phyloP scores from a whole-genome alignment of 805 yeast genomes.

The Blastobotrys muscicola region DNA sequence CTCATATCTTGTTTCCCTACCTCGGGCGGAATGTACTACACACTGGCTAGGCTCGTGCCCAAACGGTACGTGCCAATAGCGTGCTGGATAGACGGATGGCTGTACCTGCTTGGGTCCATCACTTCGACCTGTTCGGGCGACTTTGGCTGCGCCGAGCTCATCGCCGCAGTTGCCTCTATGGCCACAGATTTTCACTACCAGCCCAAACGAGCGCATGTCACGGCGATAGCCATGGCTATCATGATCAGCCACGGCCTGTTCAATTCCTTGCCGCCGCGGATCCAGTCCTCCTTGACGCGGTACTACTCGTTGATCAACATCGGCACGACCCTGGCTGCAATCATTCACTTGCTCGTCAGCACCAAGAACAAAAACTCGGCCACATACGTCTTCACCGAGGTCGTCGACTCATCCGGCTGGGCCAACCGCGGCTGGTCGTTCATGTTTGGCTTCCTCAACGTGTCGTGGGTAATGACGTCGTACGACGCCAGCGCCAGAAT shows the following conservation, averaged over 20 bases:
- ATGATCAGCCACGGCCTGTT: constrained; percentile 39
- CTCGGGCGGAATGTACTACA: constrained; percentile 18
- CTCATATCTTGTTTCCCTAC: constrained; percentile 31
- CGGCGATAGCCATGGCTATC: constrained; percentile 28
- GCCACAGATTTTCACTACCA: constrained; percentile 2
- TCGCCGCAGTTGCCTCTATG: constrained; percentile 4
- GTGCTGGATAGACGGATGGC: constrained; percentile 28
- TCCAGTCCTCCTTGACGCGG: constrained; percentile 42
- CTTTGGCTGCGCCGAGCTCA: constrained; percentile 8
- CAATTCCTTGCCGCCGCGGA: constrained; percentile 44
- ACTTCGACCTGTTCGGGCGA: constrained; percentile 26
- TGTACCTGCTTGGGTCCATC: constrained; percentile 45
- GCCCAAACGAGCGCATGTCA: constrained; percentile 1
- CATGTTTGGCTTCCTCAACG: constrained; percentile 26
- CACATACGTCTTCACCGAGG: constrained; percentile 38
- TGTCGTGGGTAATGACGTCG: constrained; percentile 8
- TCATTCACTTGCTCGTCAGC: constrained; percentile 45
- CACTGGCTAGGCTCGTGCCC: constrained; percentile 20
- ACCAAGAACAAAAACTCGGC: constrained; percentile 40
- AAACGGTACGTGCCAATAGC: constrained; percentile 40
- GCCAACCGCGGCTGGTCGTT: constrained; percentile 45
- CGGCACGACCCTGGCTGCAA: constrained; percentile 39
- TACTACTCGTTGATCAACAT: constrained; percentile 42
- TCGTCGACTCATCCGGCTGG: constrained; percentile 44
- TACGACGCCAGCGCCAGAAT: constrained; percentile 6